Evolutionary conservation across 1,284 basidiomycete species (phyloP), one percentile per base, ranked within the genome.

Genomic region (Wallemia hederae): DNA sequence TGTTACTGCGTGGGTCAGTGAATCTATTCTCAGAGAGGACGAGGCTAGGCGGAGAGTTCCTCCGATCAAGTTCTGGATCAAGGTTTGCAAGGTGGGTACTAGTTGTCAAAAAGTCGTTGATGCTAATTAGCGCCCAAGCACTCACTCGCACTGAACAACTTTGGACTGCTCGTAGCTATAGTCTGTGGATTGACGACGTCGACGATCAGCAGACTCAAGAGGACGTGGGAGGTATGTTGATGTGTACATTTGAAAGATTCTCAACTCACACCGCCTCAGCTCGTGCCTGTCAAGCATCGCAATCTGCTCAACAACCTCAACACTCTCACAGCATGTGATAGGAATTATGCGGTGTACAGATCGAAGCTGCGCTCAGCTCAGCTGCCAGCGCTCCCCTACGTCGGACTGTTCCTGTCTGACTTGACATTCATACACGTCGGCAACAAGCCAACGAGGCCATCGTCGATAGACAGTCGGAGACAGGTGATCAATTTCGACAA

Each of bases 391-490:
- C 79, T 96, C 24, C 90, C 90, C 2, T 94, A 94, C 77, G 76
- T 63, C 57, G 89, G 86, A n/a, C 73, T 90, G 24, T 88, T 88
- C 70, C 73, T 90, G 63, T 90, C 88, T 2, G 88, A 92, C 70
- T 78, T 96, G 63, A 97, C 90, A 1, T 98, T 97, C 72, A 91
- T 88, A 66, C 80, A 85, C 60, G 92, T 94, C 67, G 92, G 92
- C 34, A 97, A 97, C 70, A 82, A 88, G 7, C 82, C 84, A 7
- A 77, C 81, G 66, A 78, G 92, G 64, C 77, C 81, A n/a, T 85
- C 87, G 14, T 85, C 69, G 5, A 29, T 63, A 17, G 80, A 81
- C 61, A 75, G 82, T 1, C 78, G 79, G 59, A 82, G 87, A 70
- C 84, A 82, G 68, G 72, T 98, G 59, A 77, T 97, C 69, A 98